Percentiles rank a stretch among this genome's conserved stretches.
These are phyloP conservation scores for Castanospermum australe DNA, from an alignment of 306 rosid genomes.

Conservation along the genomic window DNA sequence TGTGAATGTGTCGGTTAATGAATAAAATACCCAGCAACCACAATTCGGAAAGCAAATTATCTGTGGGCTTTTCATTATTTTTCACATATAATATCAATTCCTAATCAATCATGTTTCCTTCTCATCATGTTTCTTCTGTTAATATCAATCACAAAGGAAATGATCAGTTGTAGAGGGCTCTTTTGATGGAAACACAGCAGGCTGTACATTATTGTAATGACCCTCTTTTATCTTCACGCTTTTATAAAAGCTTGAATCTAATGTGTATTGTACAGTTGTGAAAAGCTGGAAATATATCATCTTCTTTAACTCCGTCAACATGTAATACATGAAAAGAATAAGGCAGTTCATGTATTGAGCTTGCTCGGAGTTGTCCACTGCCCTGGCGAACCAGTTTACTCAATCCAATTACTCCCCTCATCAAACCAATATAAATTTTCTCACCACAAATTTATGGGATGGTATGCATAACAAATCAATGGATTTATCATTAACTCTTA, in stretches of 20 bases:
- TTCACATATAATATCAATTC: not conserved
- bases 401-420: not conserved
- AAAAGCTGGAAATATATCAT: not conserved
- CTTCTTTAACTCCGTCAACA: not conserved
- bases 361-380: not conserved
- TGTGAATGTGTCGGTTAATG: no score
- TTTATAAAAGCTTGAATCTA: not conserved
- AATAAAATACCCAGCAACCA: no score
- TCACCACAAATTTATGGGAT: not conserved
- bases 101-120: not conserved
- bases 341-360: constrained; percentile 3
- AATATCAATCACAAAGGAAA: not conserved
- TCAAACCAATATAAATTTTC: not conserved
- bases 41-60: no score
- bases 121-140: not conserved
- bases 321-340: not conserved
- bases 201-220: not conserved
- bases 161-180: not conserved
- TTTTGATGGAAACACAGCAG: constrained; percentile 2
- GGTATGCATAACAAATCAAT: not conserved
- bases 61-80: not conserved
- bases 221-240: constrained; percentile 3
- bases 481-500: not conserved
- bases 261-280: not conserved
- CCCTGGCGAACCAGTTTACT: not conserved